Conservation (phyloP, 2,329 filamentous ascomycete genomes). For the Didymella sp. region DNA sequence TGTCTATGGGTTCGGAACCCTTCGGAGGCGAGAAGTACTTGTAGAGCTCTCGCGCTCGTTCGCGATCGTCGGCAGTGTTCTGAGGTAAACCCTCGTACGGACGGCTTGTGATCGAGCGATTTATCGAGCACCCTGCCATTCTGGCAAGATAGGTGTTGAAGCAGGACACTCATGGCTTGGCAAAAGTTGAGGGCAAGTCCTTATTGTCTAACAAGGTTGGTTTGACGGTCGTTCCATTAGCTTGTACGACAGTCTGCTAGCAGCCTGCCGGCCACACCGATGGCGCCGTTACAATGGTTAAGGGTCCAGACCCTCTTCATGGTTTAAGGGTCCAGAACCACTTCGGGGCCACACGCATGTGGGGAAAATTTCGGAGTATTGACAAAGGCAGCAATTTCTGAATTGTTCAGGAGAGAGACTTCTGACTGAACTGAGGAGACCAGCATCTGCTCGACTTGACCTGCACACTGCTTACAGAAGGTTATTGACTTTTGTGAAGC, state of each 20-base stretch:
- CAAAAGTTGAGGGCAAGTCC: not conserved
- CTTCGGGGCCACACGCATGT: constrained; percentile 3
- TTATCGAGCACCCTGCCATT: constrained; percentile 7
- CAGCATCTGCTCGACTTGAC: not conserved
- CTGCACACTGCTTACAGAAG: not conserved
- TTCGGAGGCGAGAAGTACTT: constrained; percentile 36
- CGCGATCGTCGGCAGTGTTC: constrained; percentile 13
- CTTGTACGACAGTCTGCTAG: constrained; percentile 2
- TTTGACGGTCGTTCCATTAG: not conserved
- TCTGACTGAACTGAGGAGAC: not conserved
- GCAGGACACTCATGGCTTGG: not conserved
- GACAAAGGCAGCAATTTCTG: not conserved
- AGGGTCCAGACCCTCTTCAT: constrained; percentile 1
- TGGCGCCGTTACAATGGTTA: not conserved
- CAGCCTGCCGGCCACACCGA: not conserved
- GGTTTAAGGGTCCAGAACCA: constrained; percentile 3
- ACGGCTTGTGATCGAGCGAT: not conserved
- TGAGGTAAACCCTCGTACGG: constrained; percentile 8
- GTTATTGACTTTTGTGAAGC: not conserved
- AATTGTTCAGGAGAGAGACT: not conserved
- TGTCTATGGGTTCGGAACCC: constrained; percentile 32
- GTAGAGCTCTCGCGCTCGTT: constrained; percentile 38
- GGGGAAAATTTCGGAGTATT: not conserved
- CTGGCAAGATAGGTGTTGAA: not conserved
- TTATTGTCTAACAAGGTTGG: constrained; percentile 1